Evolutionary conservation across 495 filamentous ascomycete genomes (phyloP), one percentile per base, ranked within the genome.

Genomic region (Pyronema omphalodes): DNA sequence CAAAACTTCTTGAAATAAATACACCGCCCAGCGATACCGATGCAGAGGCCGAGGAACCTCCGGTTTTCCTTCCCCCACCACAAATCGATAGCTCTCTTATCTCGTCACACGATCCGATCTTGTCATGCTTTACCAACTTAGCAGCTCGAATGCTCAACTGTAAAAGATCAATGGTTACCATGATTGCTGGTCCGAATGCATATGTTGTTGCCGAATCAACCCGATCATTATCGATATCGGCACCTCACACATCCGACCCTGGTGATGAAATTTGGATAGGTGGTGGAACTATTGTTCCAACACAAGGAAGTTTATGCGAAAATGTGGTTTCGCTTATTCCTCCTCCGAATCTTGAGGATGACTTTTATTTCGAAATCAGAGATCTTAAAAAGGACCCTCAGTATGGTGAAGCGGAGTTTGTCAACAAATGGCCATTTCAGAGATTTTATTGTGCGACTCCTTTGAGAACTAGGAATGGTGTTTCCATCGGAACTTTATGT

Each of bases 401-500:
- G 3, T 79, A 76, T 58, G 68, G 68, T 50, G 55, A 70, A 49
- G 64, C 69, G 44, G 57, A 67, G 1, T 71, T 71, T 55, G 68
- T 76, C 35, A 51, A 57, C 18, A 63, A 60, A 18, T 66, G 70
- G 71, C 67, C 75, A 1, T 55, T 67, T 44, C 63, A 72, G 41
- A 69, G 65, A 14, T 84, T 80, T 62, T 84, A 83, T 56, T 77
- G 76, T 6, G 80, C 76, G 11, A 77, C 79, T 1, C 79, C 81
- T 0, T 72, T 89, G 23, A 74, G 80, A 4, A 84, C 80, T 0
- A 77, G 75, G 5, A 74, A 72, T 9, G 80, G 78, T 8, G 76
- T 84, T 60, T 79, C 81, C 23, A 80, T 88, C 57, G 84, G 84
- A 19, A 80, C 76, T 14, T 71, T 85, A 45, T 84, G 80, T 52